These are phyloP conservation scores for Alloteropsis angusta DNA, from an alignment of 202 grass and related monocot genomes.

Conservation along the genomic window DNA sequence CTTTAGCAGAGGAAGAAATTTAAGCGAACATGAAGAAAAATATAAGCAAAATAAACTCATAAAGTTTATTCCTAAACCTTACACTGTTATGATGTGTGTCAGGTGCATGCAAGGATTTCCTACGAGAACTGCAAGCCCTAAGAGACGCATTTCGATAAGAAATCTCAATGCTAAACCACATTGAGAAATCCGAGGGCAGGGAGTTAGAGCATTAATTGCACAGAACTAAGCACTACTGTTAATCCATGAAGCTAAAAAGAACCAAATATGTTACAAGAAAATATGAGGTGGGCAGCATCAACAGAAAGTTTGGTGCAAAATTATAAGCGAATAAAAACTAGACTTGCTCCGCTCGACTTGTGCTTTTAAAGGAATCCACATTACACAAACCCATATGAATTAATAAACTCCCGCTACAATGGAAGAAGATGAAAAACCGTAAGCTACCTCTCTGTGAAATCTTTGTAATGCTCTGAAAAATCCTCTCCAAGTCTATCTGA, in stretches of 20 bases:
- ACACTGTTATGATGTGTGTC: not conserved
- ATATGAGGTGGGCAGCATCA: not conserved
- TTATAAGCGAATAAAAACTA: conserved; percentile 15
- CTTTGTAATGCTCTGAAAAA: conserved; percentile 81
- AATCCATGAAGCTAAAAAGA: not conserved
- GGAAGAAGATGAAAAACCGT: not conserved
- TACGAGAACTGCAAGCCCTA: not conserved
- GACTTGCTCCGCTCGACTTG: not conserved
- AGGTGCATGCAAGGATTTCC: not conserved
- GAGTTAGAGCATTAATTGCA: not conserved
- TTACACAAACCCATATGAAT: not conserved
- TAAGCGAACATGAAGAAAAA: not conserved
- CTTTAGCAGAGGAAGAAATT: not conserved
- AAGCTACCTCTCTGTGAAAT: conserved; percentile 83
- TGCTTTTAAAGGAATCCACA: not conserved
- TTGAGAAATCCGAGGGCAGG: not conserved
- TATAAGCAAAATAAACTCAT: too few relatives aligned
- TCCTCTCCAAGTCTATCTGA: conserved; percentile 97
- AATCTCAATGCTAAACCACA: not conserved
- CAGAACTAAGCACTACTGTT: not conserved
- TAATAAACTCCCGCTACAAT: not conserved
- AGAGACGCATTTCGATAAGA: not conserved
- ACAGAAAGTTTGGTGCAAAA: not conserved
- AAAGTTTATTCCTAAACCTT: too few relatives aligned
- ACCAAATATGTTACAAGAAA: not conserved